Base-by-base conservation (phyloP, 1,139 yeast genomes). In the Nadsonia commutata region DNA sequence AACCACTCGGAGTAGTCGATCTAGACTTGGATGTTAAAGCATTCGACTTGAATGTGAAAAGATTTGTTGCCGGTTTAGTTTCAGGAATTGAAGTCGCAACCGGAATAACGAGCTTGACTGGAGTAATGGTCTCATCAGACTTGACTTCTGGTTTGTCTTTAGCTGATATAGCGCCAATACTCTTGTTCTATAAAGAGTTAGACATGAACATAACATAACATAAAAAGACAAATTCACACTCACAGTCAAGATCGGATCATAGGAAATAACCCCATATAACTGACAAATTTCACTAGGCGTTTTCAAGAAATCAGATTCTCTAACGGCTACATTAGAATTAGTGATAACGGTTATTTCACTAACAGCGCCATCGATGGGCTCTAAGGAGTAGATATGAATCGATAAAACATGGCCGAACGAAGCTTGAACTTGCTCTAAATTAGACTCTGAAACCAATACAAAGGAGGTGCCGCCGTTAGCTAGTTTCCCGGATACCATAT, bases 401-500 rank as follows among this genome's bases (percentile, higher is more conserved):
- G 45, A 20, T 9, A 37, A 36, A 8, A 45, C 37, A 3, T 38
- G 20, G n/a, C 31, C 40, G 23, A 45, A 46, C 18, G 31, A 20
- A 20, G 36, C 33, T 31, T 46, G 43, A 13, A 38, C 36, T 13
- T 36, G 45, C 42, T 46, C 44, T n/a, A 45, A 36, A 11, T 45
- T 41, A 9, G 16, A n/a, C 36, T 46, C 46, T 8, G 49, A 43
- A 5, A 40, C 43, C 16, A 45, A 36, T 17, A 38, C 40, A 17
- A 42, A 43, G 2, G 36, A 5, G n/a, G 18, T 37, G 16, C 23
- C 39, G 18, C 40, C 17, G 17, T 44, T 46, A 6, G 19, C 23
- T 8, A 37, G 39, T 13, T 27, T 20, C 5, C 56, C 57, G 1
- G 50, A 40, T 11, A 54, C 20, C 16, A 51, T 43, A 37, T 49